Base-by-base conservation (phyloP, 2,329 filamentous ascomycete species). In the Arthrobotrys iridis region DNA sequence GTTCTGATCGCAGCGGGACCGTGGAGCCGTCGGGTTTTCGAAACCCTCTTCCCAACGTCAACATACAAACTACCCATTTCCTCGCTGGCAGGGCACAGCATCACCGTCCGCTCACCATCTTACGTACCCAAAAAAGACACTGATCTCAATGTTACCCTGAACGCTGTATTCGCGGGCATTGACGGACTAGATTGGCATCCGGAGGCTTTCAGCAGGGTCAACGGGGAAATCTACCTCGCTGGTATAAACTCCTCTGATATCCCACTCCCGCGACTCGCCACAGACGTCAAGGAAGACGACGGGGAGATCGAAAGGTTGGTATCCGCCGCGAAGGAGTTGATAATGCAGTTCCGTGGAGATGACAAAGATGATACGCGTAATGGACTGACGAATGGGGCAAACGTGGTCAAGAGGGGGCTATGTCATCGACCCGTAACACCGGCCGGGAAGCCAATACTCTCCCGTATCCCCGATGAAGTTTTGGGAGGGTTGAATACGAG, bases 351-450 rank as follows among this genome's bases (percentile, higher is more conserved):
- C n/a, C 2, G 41, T 40, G 62, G 40, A 26, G 52, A 43, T 37
- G 28, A 46, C 20, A 15, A 22, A 13, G 33, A 28, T 33, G 48
- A 20, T 30, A 52, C 43, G n/a, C 41, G 41, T 24, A 50, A 24
- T 41, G 64, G 28, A 59, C 33, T 18, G 26, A 60, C 26, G 83
- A 86, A 43, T 55, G 87, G 89, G 52, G 77, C 92, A 13, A 85
- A 91, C 77, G 82, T 91, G 10, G 80, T 92, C 8, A 85, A 89
- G 35, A 86, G 89, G 77, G 87, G 87, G 33, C 65, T 93, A 67
- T 94, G 91, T 80, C 93, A 92, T 82, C 86, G 92, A 10, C 91
- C 91, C 0, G 86, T 91, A 1, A 90, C 90, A 20, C 82, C 84
- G 0, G 85, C 84, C 58, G 91, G 90, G 0, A 84, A 83, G 24